A percentile compares a stretch with the other conserved stretches of the same genome.
Conservation (phyloP, 352 stramenopile genomes). For the Globisporangium abappressorium region DNA sequence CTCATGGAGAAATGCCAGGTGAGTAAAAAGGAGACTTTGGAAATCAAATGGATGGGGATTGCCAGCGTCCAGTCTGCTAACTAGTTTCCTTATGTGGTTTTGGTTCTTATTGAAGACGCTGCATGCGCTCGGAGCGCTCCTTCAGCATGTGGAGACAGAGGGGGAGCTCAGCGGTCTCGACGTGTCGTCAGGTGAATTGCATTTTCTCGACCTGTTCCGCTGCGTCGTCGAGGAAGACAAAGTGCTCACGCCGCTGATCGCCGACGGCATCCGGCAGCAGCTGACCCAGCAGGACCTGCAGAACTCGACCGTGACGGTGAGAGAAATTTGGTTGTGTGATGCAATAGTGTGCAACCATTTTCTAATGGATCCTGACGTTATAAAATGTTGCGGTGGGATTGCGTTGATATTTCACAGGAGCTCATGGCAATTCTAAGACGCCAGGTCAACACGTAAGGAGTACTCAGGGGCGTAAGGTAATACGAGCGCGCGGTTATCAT, state of each 20-base stretch:
- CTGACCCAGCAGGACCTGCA: constrained; percentile 40
- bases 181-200: constrained; percentile 49
- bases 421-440: constrained; percentile 31
- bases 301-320: constrained; percentile 34
- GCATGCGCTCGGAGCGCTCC: constrained; percentile 37
- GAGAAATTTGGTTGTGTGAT: no score
- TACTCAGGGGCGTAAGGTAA: no score
- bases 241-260: constrained; percentile 59
- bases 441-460: neutral
- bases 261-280: constrained; percentile 43
- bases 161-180: constrained; percentile 43
- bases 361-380: neutral
- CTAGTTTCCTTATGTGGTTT: neutral
- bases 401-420: constrained; percentile 16
- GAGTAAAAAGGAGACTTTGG: neutral
- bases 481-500: neutral
- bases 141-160: constrained; percentile 45
- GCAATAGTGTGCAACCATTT: neutral
- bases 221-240: constrained; percentile 69
- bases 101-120: constrained; percentile 32
- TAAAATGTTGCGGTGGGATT: neutral
- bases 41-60: neutral
- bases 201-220: constrained; percentile 64
- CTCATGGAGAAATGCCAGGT: constrained; percentile 60
- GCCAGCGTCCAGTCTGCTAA: neutral